Percentiles rank a stretch among this genome's conserved stretches.
These are phyloP conservation scores for Candida vartiovaarae DNA, from an alignment of 805 yeast species.

Conservation along the genomic window DNA sequence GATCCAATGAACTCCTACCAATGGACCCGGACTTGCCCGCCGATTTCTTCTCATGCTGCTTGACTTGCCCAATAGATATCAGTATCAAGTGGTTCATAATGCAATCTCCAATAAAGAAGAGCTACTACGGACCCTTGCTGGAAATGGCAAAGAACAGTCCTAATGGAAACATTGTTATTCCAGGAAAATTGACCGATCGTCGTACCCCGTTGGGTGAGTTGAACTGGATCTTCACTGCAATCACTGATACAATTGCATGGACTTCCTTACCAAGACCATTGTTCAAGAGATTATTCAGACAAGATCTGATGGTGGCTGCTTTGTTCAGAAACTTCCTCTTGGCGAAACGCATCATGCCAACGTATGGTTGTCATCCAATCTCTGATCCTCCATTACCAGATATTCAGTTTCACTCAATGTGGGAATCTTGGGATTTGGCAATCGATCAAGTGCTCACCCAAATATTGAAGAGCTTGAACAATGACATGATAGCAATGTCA, in stretches of 20 bases:
- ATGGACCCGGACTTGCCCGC: slow-evolving; percentile 95
- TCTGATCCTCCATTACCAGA: slow-evolving; percentile 93
- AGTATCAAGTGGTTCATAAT: slow-evolving; percentile 87
- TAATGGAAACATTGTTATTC: slow-evolving; percentile 52
- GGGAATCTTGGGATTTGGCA: slow-evolving; percentile 98
- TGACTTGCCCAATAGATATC: slow-evolving; percentile 93
- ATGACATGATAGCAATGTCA: slow-evolving; percentile 5
- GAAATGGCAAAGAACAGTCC: slow-evolving; percentile 28
- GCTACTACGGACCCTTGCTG: slow-evolving; percentile 33
- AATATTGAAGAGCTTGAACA: slow-evolving; percentile 39
- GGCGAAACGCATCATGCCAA: slow-evolving; percentile 92
- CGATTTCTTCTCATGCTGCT: slow-evolving; percentile 89
- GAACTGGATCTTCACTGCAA: slow-evolving; percentile 96
- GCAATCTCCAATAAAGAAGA: slow-evolving; percentile 60
- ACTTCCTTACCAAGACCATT: slow-evolving; percentile 80
- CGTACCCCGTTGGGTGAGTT: slow-evolving; percentile 94
- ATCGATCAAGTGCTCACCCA: slow-evolving; percentile 87
- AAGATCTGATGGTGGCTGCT: slow-evolving; percentile 95
- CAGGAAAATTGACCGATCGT: slow-evolving; percentile 88
- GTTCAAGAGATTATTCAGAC: slow-evolving; percentile 86
- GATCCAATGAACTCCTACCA: slow-evolving; percentile 77
- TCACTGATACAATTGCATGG: slow-evolving; percentile 98
- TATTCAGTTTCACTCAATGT: slow-evolving; percentile 78
- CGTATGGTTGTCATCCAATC: slow-evolving; percentile 87
- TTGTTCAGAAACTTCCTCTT: slow-evolving; percentile 84